phyloP scores from a whole-genome alignment of 2,329 filamentous ascomycete genomes.

The Ophiostoma tasmaniense region DNA sequence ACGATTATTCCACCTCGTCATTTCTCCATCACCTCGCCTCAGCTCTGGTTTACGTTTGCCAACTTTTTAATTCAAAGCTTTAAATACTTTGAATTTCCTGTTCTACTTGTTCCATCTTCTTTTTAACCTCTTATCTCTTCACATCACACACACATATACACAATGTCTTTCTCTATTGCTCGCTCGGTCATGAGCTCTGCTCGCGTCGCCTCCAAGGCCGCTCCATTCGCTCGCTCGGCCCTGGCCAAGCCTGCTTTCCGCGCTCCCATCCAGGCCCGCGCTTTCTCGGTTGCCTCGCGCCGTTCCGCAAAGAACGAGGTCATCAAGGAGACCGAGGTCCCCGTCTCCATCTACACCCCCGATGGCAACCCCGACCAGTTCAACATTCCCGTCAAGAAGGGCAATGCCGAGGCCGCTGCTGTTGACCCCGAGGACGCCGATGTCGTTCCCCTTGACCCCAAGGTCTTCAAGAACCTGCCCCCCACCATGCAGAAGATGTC shows the following conservation, averaged over 20 bases:
- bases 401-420: neutral
- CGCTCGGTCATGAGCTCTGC: conserved; percentile 25
- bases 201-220: conserved; percentile 26
- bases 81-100: neutral
- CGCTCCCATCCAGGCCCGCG: conserved; percentile 23
- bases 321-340: conserved; percentile 49
- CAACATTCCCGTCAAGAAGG: conserved; percentile 43
- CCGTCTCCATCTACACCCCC: conserved; percentile 45
- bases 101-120: neutral
- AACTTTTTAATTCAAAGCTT: neutral
- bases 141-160: conserved; percentile 7
- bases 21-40: neutral
- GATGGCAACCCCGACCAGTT: conserved; percentile 43
- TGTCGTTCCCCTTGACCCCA: conserved; percentile 44
- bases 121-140: neutral
- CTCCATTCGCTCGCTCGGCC: conserved; percentile 22
- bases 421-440: conserved; percentile 38
- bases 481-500: conserved; percentile 61
- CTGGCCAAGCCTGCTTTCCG: conserved; percentile 19
- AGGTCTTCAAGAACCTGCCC: conserved; percentile 49
- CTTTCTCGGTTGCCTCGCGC: conserved; percentile 30
- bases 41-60: no score
- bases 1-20: conserved; percentile 2
- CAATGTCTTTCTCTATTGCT: conserved; percentile 25
- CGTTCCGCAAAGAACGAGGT: conserved; percentile 36